phyloP scores from a whole-genome alignment of 2,329 filamentous ascomycete genomes.

The Aspergillus pseudoviridinutans region DNA sequence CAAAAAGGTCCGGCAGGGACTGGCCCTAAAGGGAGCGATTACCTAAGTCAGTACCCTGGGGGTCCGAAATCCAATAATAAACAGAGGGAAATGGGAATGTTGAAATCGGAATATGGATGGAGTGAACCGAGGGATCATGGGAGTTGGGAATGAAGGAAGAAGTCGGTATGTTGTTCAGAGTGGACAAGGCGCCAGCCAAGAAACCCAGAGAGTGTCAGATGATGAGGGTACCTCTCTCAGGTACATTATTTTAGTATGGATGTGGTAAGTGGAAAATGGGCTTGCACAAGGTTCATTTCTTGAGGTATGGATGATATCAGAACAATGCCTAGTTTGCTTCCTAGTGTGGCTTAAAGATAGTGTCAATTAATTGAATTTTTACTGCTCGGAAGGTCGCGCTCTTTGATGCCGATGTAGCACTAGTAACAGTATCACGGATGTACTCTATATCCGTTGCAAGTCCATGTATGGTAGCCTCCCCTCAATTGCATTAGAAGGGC shows the following conservation, averaged over 20 bases:
- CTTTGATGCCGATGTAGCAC: neutral
- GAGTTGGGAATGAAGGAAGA: neutral
- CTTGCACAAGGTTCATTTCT: too few species aligned
- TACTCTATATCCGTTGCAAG: too few species aligned
- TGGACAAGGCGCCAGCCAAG: neutral
- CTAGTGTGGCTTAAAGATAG: neutral
- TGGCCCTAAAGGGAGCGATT: neutral
- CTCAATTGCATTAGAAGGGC: too few species aligned
- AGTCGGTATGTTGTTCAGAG: neutral
- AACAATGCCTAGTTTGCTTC: too few species aligned
- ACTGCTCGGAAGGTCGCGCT: neutral
- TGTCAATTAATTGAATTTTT: neutral
- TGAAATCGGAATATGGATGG: neutral
- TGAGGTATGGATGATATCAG: neutral
- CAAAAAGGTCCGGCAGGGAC: neutral
- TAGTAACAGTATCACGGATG: too few species aligned
- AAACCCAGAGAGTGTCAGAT: neutral
- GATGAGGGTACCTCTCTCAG: neutral
- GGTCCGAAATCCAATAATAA: neutral
- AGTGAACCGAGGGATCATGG: neutral
- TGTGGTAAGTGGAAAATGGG: neutral
- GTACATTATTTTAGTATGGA: neutral
- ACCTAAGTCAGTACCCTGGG: neutral
- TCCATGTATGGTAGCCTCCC: too few species aligned
- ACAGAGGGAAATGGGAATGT: neutral